Evolutionary conservation across 768 basidiomycete species (phyloP).

Genomic region (Naematelia aurantialba): DNA sequence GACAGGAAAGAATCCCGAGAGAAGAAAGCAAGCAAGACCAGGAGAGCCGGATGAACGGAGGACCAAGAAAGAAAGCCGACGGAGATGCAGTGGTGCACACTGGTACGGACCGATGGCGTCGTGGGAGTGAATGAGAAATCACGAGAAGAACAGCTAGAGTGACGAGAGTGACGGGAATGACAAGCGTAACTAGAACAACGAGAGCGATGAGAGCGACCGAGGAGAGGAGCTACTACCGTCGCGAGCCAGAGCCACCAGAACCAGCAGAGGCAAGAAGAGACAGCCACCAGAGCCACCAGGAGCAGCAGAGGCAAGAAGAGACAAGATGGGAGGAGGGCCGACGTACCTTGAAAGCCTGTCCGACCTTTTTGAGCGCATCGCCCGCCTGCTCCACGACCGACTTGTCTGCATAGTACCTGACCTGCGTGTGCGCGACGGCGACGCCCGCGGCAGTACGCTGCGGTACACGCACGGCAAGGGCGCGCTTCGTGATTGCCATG

Average conservation of each 20-base stretch:
- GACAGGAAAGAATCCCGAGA: too few relatives aligned
- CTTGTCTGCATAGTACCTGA: conserved; percentile 2
- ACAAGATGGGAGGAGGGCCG: not conserved
- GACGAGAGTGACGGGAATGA: not conserved
- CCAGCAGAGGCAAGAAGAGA: too few relatives aligned
- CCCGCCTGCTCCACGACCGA: conserved; percentile 17
- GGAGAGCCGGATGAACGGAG: too few relatives aligned
- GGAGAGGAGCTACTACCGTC: too few relatives aligned
- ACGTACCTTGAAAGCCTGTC: conserved; percentile 39
- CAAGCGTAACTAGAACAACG: too few relatives aligned
- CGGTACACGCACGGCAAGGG: not conserved
- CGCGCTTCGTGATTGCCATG: not conserved
- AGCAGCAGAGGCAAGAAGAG: not conserved
- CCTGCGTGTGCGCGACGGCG: not conserved
- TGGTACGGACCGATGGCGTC: too few relatives aligned
- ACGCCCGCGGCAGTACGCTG: not conserved
- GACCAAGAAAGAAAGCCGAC: too few relatives aligned
- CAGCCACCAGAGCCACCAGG: not conserved
- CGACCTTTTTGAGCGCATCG: conserved; percentile 30
- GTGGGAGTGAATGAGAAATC: too few relatives aligned
- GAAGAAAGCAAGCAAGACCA: too few relatives aligned
- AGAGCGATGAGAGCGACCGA: too few relatives aligned
- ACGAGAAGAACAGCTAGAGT: not conserved
- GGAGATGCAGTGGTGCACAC: too few relatives aligned
- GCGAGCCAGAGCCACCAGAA: too few relatives aligned